Base-by-base conservation (phyloP, 352 stramenopile genomes). In the Hyaloperonospora brassicae region DNA sequence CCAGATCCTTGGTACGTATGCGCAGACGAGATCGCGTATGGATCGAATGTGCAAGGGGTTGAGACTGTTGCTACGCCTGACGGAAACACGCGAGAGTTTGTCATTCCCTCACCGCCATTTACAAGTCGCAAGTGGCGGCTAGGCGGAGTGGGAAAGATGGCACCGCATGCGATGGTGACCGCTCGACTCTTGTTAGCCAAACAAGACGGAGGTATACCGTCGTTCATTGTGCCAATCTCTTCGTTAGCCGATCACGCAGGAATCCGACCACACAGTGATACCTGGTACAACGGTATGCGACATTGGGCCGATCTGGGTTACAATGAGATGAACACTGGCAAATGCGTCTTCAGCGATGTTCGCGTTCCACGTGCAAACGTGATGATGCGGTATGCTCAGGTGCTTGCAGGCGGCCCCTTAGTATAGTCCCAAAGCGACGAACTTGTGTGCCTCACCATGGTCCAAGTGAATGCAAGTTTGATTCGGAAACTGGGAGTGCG, bases 61-160 rank as follows among this genome's bases (percentile, higher is more conserved):
- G 62, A 70, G 49, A 70, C 62, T 24, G 45, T 66, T 5, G 62
- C 62, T 11, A 66, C 49, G 40, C 66, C 95, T 67, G 64, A 97
- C 36, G 81, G 83, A 43, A 62, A 76, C 23, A 77, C 69, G 2
- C 80, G 97, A 52, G 89, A 97, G 69, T 98, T 95, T 60, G 72
- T 97, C 23, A 85, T 98, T 51, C 61, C 98, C 69, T 96, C 89
- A 11, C 96, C 96, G 0, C 98, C 93, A 11, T 55, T 98, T 23
- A 98, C 93, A 27, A 86, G 76, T 47, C 75, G 79, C 53, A 98
- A 98, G 68, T 98, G 96, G 81, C 98, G 96, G 96, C 93, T 92
- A 5, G 62, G 62, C 36, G 62, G 62, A 8, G 42, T 70, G n/a
- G 62, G 62, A 12, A 70, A 70, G 52, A 70, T 57, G 12, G 62